Evolutionary conservation across 352 stramenopile genomes (phyloP).

Genomic region (Phytophthora constricta): DNA sequence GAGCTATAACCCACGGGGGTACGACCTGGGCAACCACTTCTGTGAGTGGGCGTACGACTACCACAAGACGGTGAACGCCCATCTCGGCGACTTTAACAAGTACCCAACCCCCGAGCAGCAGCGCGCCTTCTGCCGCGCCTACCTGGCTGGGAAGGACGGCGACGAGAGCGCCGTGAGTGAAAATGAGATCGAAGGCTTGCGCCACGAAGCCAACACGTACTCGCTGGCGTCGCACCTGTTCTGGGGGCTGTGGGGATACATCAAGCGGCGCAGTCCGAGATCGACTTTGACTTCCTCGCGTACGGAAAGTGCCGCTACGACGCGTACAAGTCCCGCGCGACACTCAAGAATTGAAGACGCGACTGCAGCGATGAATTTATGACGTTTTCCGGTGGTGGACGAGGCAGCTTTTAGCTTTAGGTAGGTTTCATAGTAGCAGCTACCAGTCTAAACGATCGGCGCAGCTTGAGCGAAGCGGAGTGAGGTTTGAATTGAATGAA

Average conservation of each 20-base stretch:
- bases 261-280: conserved; percentile 89
- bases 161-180: conserved; percentile 50
- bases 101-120: conserved; percentile 75
- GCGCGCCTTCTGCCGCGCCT: conserved; percentile 71
- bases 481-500: neutral
- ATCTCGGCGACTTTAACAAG: conserved; percentile 77
- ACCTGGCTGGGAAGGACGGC: conserved; percentile 58
- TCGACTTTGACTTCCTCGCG: conserved; percentile 93
- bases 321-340: conserved; percentile 69
- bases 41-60: conserved; percentile 89
- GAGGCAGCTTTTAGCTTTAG: conserved; percentile 27
- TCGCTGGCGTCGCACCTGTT: conserved; percentile 89
- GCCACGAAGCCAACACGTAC: conserved; percentile 83
- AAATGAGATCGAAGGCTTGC: conserved; percentile 65
- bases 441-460: neutral
- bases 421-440: conserved; percentile 14
- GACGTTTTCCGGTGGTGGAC: conserved; percentile 50
- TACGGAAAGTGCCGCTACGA: conserved; percentile 84
- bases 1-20: conserved; percentile 91
- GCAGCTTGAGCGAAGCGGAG: too few relatives aligned
- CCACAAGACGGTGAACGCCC: conserved; percentile 81
- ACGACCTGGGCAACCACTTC: conserved; percentile 94
- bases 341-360: conserved; percentile 44
- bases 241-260: conserved; percentile 91
- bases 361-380: conserved; percentile 18